Conservation (phyloP, 495 filamentous ascomycete genomes). For the Pseudevernia furfuracea region DNA sequence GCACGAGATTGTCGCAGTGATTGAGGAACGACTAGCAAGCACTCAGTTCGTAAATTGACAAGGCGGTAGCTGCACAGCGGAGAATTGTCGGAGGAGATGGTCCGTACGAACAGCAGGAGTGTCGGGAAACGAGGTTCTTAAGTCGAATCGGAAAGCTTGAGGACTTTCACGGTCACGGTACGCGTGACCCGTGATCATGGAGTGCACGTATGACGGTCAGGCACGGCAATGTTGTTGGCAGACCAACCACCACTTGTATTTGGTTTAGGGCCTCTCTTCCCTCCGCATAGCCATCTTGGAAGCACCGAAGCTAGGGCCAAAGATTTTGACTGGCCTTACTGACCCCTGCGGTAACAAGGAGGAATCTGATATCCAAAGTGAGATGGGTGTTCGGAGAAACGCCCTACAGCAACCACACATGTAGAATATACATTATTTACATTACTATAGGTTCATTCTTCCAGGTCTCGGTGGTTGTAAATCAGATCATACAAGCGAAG, state of each 20-base stretch:
- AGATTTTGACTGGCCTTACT: not conserved
- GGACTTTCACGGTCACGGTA: too few relatives aligned
- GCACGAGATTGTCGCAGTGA: slow-evolving; percentile 55
- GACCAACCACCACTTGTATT: not conserved
- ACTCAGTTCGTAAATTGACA: not conserved
- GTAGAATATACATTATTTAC: not conserved
- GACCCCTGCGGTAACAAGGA: not conserved
- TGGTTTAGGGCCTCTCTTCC: not conserved
- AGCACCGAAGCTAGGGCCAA: not conserved
- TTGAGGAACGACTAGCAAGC: slow-evolving; percentile 39
- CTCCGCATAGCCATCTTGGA: not conserved
- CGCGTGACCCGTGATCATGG: not conserved
- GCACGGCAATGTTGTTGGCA: not conserved
- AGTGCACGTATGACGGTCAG: not conserved
- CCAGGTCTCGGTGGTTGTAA: not conserved
- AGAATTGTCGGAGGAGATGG: not conserved
- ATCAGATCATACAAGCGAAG: not conserved
- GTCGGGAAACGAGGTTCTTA: not conserved
- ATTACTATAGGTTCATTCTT: not conserved
- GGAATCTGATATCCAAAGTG: not conserved
- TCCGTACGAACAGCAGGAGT: too few relatives aligned
- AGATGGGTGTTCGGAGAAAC: not conserved
- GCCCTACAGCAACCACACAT: not conserved
- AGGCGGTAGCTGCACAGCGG: not conserved
- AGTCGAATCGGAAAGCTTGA: too few relatives aligned